Evolutionary conservation across 768 basidiomycete genomes (phyloP), one percentile per base, ranked within the genome.

Genomic region (Tricholoma flavovirens): DNA sequence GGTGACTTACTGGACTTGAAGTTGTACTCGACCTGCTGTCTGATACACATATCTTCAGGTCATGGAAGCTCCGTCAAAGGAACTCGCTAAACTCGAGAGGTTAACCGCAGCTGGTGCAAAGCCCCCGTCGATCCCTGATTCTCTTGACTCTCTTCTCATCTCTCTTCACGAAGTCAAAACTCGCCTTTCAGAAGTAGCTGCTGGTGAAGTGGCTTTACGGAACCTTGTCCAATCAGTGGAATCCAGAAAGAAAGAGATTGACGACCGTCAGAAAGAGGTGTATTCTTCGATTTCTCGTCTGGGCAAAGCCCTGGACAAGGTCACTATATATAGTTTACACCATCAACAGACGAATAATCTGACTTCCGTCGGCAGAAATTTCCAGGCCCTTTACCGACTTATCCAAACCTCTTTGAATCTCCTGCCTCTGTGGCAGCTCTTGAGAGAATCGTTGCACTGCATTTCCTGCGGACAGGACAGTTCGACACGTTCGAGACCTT

Each of bases 281-380:
- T 91, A 95, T 63, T 82, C 78, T 17, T 83, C 86, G 2, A 71
- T 97, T 8, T 81, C 84, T 24, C 83, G 83, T 61, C 77, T 95
- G 35, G 92, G 91, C 26, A 98, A 94, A 72, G 80, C 84, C 0
- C 70, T 98, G 67, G 96, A 98, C 66, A 98, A 97, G 87, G 96
- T 90, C 55, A 42, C n/a, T n/a, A n/a, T n/a, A n/a, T 26, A 77
- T 57, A 40, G 14, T 17, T 24, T 35, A 29, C 22, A 10, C 11
- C 21, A 38, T 51, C 24, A 9, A 15, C 17, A 36, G 26, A 22
- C 24, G n/a, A 17, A 48, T 29, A 43, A 66, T 56, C 38, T 52
- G 24, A 56, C 33, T 36, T 43, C 54, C 49, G 50, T 10, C 22
- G n/a, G 49, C 55, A 91, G 88, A 76, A 81, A 80, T 78, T 84